Conservation (phyloP, 169 alveolate species). For the Plasmodium falciparum region DNA sequence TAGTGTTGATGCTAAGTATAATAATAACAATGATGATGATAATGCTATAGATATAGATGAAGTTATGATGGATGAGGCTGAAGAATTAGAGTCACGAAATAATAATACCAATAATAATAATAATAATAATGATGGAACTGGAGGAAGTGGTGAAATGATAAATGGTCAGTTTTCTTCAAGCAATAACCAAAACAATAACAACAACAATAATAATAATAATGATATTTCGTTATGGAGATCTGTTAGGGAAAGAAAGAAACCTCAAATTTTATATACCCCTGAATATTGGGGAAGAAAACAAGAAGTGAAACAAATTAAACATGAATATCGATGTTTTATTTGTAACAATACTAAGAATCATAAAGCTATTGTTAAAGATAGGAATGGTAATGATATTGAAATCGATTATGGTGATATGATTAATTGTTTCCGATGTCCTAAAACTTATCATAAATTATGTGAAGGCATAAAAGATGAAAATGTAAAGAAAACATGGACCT, state of each 20-base stretch:
- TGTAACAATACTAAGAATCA: slow-evolving; percentile 90
- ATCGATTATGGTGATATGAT: slow-evolving; percentile 88
- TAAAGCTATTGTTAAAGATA: slow-evolving; percentile 80
- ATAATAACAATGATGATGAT: slow-evolving; percentile 70
- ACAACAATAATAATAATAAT: not conserved
- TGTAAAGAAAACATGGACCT: slow-evolving; percentile 89
- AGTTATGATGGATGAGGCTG: slow-evolving; percentile 82
- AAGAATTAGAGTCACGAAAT: slow-evolving; percentile 19
- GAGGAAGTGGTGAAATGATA: not conserved
- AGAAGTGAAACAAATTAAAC: slow-evolving; percentile 87
- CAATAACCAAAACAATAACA: not conserved
- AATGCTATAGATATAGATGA: slow-evolving; percentile 82
- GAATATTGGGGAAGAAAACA: slow-evolving; percentile 85
- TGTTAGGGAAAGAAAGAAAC: slow-evolving; percentile 85
- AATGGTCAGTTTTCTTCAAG: not conserved
- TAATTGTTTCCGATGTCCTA: slow-evolving; percentile 92
- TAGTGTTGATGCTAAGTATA: slow-evolving; percentile 55
- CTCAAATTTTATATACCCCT: slow-evolving; percentile 85
- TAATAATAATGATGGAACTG: slow-evolving; percentile 1
- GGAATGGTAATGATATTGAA: slow-evolving; percentile 84
- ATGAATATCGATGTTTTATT: slow-evolving; percentile 91
- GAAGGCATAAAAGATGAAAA: slow-evolving; percentile 83
- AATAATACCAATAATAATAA: slow-evolving; percentile 8
- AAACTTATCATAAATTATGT: slow-evolving; percentile 91
- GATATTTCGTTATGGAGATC: slow-evolving; percentile 83